Conservation (phyloP, 2,329 filamentous ascomycete genomes). For the Dichotomopilus funicola region DNA sequence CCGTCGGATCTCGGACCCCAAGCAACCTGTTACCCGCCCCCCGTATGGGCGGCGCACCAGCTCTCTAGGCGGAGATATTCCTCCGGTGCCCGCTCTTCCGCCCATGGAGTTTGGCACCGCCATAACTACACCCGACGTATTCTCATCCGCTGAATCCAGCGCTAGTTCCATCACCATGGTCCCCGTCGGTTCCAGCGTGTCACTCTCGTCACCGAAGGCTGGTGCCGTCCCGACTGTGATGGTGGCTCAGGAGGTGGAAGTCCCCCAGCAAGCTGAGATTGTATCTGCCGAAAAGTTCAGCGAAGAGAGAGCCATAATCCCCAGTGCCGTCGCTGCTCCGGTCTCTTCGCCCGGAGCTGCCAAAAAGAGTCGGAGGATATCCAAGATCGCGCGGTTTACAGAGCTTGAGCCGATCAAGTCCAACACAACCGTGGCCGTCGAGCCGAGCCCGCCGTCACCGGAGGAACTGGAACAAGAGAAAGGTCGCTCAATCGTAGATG, state of each 20-base stretch:
- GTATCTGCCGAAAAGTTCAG: slow-evolving; percentile 1
- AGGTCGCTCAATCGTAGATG: slow-evolving; percentile 1
- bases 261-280: slow-evolving; percentile 1
- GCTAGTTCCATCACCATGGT: slow-evolving; percentile 20
- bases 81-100: slow-evolving; percentile 23
- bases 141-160: slow-evolving; percentile 14
- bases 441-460: slow-evolving; percentile 4
- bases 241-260: slow-evolving; percentile 3
- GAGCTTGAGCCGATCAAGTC: slow-evolving; percentile 30
- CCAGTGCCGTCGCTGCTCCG: background rate
- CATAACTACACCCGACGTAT: slow-evolving; percentile 10
- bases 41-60: slow-evolving; percentile 7
- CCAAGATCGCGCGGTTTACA: slow-evolving; percentile 26
- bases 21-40: slow-evolving; percentile 12
- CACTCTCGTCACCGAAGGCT: slow-evolving; percentile 10
- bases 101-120: slow-evolving; percentile 19
- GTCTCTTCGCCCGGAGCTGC: background rate
- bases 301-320: slow-evolving; percentile 4
- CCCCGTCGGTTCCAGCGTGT: slow-evolving; percentile 15
- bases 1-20: slow-evolving; percentile 20
- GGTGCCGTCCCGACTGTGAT: background rate
- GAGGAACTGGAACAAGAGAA: slow-evolving; percentile 12
- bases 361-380: slow-evolving; percentile 10
- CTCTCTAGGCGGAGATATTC: slow-evolving; percentile 18
- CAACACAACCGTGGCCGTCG: slow-evolving; percentile 15